Base-by-base conservation (phyloP, 176 grass and related monocot species). In the Typha latifolia region DNA sequence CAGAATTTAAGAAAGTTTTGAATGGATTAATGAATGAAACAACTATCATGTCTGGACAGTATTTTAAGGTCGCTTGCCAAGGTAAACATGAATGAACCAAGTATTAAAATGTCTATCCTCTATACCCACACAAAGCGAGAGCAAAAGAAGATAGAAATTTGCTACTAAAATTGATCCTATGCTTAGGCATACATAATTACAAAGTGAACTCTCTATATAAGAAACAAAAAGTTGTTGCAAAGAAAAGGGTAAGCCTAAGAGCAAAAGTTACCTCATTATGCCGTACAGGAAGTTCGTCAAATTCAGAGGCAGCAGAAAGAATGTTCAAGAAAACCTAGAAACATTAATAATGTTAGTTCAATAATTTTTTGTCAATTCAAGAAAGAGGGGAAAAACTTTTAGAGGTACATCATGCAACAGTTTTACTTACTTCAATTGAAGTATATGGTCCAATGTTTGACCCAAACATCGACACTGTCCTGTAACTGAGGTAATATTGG, bases 401-500 rank as follows among this genome's bases (percentile, higher is more conserved):
- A 12, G 3, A n/a, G 48, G 64, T 12, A 69, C 70, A 74, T 76
- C 51, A 62, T 49, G 50, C 12, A 53, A 19, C 61, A 47, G 75
- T 67, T 69, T 62, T 63, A 84, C 77, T 78, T 91, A 86, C 88
- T 79, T 97, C 88, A 71, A 97, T 74, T 72, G 88, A 89, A 71
- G 78, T 97, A 57, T 76, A 77, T 67, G 83, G 82, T 57, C 82
- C 82, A 49, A 97, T 97, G 78, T 89, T 91, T 74, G 88, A 84
- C 61, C 93, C 88, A 84, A 97, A 97, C 88, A 97, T 97, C 59
- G 88, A 97, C 43, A 91, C 93, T 3, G 93, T 97, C 67, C 69
- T 78, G 82, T 97, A 97, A 79, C 93, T 96, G 61, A 96, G 85
- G 74, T 96, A 96, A 77, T 96, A 96, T 66, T 96, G 93, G 63